phyloP scores from a whole-genome alignment of 2,329 filamentous ascomycete genomes.

The Hypomyces rosellus region DNA sequence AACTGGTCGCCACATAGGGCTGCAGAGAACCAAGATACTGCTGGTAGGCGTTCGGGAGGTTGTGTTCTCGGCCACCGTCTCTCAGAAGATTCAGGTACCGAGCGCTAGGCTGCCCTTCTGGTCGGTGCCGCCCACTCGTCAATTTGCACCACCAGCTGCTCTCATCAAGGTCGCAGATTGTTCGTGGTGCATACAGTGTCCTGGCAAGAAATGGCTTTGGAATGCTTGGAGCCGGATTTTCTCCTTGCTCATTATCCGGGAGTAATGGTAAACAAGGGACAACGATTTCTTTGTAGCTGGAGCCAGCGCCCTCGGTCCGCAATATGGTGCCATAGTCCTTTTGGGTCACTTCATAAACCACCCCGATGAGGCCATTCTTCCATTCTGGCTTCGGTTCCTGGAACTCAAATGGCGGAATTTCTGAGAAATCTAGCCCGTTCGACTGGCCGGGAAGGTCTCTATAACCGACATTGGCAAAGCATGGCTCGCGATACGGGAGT shows the following conservation, averaged over 20 bases:
- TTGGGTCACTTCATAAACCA: conserved; percentile 89
- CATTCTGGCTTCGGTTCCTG: conserved; percentile 38
- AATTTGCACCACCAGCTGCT: conserved; percentile 42
- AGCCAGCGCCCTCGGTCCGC: conserved; percentile 81
- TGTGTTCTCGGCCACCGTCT: conserved; percentile 71
- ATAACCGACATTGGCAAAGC: conserved; percentile 75
- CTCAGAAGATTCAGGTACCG: conserved; percentile 78
- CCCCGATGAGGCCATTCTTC: conserved; percentile 80
- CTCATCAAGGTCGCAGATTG: conserved; percentile 32
- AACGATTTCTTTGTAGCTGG: conserved; percentile 76
- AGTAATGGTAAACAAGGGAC: conserved; percentile 71
- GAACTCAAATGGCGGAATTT: conserved; percentile 21
- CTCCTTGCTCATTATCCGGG: conserved; percentile 54
- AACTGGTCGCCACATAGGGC: conserved; percentile 63
- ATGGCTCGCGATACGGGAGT: conserved; percentile 81
- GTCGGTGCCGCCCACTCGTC: conserved; percentile 43
- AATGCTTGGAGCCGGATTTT: conserved; percentile 48
- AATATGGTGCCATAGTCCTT: conserved; percentile 81
- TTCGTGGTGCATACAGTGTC: conserved; percentile 68
- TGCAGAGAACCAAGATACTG: conserved; percentile 63
- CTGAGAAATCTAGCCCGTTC: conserved; percentile 25
- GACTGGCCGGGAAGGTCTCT: conserved; percentile 45
- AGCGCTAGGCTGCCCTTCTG: conserved; percentile 71
- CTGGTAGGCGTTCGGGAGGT: conserved; percentile 73
- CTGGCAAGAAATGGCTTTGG: conserved; percentile 70